Percentiles rank a stretch among this genome's conserved stretches.
phyloP scores from a whole-genome alignment of 2,329 filamentous ascomycete species.

The Pseudohalonectria lignicola region DNA sequence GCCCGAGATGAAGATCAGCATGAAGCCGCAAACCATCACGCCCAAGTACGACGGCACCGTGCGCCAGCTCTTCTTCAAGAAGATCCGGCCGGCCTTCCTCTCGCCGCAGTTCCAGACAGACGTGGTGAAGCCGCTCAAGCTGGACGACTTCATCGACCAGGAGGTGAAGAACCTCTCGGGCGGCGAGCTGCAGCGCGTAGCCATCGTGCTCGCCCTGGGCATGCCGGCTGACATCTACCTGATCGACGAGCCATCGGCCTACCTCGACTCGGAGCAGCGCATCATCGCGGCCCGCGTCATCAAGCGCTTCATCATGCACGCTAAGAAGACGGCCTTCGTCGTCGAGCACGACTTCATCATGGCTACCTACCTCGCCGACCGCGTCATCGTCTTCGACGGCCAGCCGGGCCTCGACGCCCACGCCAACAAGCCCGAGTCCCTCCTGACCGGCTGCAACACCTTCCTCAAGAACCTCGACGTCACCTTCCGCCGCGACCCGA shows the following conservation, averaged over 20 bases:
- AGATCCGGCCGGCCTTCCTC: conserved; percentile 94
- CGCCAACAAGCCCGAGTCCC: conserved; percentile 81
- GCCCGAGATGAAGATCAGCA: conserved; percentile 92
- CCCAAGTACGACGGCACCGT: conserved; percentile 97
- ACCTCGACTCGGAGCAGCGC: conserved; percentile 98
- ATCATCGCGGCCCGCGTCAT: conserved; percentile 95
- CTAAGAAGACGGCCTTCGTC: conserved; percentile 98
- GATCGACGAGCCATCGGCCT: conserved; percentile 94
- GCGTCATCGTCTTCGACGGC: conserved; percentile 97
- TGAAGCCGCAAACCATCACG: conserved; percentile 99
- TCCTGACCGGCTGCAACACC: conserved; percentile 89
- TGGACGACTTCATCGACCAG: conserved; percentile 98
- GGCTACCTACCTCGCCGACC: conserved; percentile 64
- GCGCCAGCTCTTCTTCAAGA: conserved; percentile 98
- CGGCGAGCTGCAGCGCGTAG: conserved; percentile 98
- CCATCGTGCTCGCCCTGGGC: conserved; percentile 92
- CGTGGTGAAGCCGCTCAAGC: conserved; percentile 97
- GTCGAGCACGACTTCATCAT: conserved; percentile 99
- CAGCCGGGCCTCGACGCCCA: conserved; percentile 79
- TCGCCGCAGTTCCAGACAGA: conserved; percentile 98
- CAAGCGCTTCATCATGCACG: conserved; percentile 99
- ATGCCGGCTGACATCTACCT: conserved; percentile 96
- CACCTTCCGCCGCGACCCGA: conserved; percentile 95
- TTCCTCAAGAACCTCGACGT: conserved; percentile 97
- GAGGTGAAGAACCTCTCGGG: conserved; percentile 98